Evolutionary conservation across 106 monocot genomes (phyloP).

Genomic region (Allium fistulosum): DNA sequence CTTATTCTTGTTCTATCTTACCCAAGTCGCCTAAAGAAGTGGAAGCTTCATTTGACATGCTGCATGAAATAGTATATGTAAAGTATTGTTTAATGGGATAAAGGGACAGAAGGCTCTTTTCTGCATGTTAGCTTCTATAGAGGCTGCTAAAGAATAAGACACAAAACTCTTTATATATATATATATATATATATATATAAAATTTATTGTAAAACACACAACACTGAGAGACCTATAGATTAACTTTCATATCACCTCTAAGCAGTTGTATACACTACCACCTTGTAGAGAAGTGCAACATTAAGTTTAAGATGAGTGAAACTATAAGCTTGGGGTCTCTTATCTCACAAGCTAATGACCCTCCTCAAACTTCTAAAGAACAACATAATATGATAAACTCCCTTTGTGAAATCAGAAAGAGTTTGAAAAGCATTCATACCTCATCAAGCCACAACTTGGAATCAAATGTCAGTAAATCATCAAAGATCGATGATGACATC

Average conservation of each 20-base stretch:
- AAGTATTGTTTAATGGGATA: too few species aligned
- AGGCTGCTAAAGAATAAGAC: too few species aligned
- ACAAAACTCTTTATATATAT: too few species aligned
- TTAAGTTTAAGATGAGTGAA: slow-evolving; percentile 8
- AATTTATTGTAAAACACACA: too few species aligned
- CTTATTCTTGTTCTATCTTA: too few species aligned
- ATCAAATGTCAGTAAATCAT: slow-evolving; percentile 20
- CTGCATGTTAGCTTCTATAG: too few species aligned
- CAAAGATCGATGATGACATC: slow-evolving; percentile 19
- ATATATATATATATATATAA: too few species aligned
- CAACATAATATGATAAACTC: slow-evolving; percentile 3
- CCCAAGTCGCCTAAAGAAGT: too few species aligned
- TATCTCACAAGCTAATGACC: slow-evolving; percentile 9
- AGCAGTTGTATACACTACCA: background rate
- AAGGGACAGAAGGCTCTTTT: too few species aligned
- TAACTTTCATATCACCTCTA: background rate
- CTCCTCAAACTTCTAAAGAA: background rate
- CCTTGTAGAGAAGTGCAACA: background rate
- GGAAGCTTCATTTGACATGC: too few species aligned
- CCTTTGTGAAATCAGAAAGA: slow-evolving; percentile 8
- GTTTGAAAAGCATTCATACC: slow-evolving; percentile 1
- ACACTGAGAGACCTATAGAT: too few species aligned
- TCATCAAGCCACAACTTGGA: slow-evolving; percentile 19
- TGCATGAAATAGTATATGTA: too few species aligned
- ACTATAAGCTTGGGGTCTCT: background rate